Evolutionary conservation across 2,329 filamentous ascomycete species (phyloP).

Genomic region (Plectosphaerella cucumerina): DNA sequence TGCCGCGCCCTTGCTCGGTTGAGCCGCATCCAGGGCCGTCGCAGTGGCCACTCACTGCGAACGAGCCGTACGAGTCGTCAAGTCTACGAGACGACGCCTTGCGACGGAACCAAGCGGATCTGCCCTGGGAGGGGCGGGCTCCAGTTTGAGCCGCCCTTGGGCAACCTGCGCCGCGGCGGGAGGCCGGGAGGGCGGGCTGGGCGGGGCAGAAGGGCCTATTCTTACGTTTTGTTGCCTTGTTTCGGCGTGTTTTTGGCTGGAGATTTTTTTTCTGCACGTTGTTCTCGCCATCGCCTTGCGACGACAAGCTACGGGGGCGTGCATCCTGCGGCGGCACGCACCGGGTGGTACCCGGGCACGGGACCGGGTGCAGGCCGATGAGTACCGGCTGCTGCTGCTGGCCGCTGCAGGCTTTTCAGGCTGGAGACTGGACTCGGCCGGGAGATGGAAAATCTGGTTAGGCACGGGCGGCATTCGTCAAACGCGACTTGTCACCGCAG

Average conservation of each 20-base stretch:
- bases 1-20: background rate
- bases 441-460: background rate
- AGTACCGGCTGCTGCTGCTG: no score
- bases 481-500: background rate
- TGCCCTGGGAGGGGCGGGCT: conserved; percentile 1
- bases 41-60: no score
- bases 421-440: background rate
- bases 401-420: no score
- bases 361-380: no score
- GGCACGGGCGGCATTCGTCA: background rate
- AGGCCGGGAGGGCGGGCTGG: background rate
- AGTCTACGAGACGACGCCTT: conserved; percentile 3
- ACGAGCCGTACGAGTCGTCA: background rate
- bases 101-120: conserved; percentile 11
- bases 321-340: no score
- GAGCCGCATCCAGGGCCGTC: background rate
- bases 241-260: background rate
- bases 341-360: no score
- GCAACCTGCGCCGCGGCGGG: no score
- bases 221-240: background rate
- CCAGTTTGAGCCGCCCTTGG: background rate
- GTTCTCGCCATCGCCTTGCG: background rate
- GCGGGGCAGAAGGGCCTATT: background rate
- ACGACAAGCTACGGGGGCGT: background rate
- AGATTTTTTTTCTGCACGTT: background rate